phyloP scores from a whole-genome alignment of 129 eudicot genomes.

The Smallanthus sonchifolius region DNA sequence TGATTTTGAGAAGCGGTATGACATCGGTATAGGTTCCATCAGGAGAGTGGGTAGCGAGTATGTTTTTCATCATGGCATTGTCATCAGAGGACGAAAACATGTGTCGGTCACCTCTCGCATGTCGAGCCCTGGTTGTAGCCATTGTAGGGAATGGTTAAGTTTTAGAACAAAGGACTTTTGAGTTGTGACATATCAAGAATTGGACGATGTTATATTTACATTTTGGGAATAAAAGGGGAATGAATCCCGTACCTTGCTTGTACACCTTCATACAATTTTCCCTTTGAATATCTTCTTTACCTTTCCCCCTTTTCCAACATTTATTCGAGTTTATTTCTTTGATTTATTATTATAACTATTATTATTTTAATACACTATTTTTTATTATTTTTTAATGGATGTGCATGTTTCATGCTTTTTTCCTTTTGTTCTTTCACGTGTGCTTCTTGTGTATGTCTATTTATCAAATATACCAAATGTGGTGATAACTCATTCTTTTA shows the following conservation, averaged over 20 bases:
- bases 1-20: conserved; percentile 53
- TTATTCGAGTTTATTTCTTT: not conserved
- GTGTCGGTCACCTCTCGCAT: conserved; percentile 41
- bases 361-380: not conserved
- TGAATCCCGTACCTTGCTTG: conserved; percentile 72
- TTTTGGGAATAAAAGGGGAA: conserved; percentile 32
- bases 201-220: not conserved
- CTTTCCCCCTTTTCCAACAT: not conserved
- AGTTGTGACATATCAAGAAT: not conserved
- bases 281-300: conserved; percentile 9
- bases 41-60: conserved; percentile 58
- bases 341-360: not conserved
- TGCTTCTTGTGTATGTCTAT: not conserved
- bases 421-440: not conserved
- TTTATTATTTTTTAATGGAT: not conserved
- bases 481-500: not conserved
- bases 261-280: conserved; percentile 4
- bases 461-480: conserved; percentile 17
- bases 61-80: conserved; percentile 66
- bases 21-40: conserved; percentile 60
- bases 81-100: conserved; percentile 63
- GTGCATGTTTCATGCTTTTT: conserved; percentile 16
- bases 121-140: conserved; percentile 33
- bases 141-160: conserved; percentile 11
- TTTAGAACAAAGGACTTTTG: not conserved